Evolutionary conservation across 345 rosid species (phyloP).

Genomic region (Corchorus olitorius): DNA sequence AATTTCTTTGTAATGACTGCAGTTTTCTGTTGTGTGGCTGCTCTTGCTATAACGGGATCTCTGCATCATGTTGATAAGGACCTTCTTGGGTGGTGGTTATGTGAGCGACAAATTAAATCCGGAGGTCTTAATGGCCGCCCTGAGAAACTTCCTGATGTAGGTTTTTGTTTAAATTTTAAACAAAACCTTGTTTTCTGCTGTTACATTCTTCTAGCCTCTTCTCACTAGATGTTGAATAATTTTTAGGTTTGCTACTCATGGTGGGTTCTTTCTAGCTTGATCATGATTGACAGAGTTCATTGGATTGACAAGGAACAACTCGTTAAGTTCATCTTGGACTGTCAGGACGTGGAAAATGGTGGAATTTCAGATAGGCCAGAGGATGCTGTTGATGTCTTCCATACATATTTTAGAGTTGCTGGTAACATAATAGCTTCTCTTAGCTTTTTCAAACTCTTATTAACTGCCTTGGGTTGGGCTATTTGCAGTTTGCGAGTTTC

Average conservation of each 20-base stretch:
- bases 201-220: slow-evolving; percentile 13
- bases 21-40: slow-evolving; percentile 95
- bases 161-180: slow-evolving; percentile 21
- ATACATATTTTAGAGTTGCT: slow-evolving; percentile 87
- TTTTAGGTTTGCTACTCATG: slow-evolving; percentile 83
- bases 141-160: slow-evolving; percentile 91
- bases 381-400: slow-evolving; percentile 88
- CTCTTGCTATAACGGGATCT: slow-evolving; percentile 84
- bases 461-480: background rate
- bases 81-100: slow-evolving; percentile 97
- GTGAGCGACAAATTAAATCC: slow-evolving; percentile 74
- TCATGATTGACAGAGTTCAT: slow-evolving; percentile 81
- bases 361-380: slow-evolving; percentile 91
- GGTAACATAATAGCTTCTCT: slow-evolving; percentile 37
- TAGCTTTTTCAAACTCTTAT: background rate
- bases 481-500: background rate
- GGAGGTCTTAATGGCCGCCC: slow-evolving; percentile 95
- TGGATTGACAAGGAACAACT: slow-evolving; percentile 88
- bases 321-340: slow-evolving; percentile 65
- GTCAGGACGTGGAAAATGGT: slow-evolving; percentile 84
- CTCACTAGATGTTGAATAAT: slow-evolving; percentile 2
- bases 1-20: slow-evolving; percentile 23
- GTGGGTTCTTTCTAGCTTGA: slow-evolving; percentile 98
- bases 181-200: background rate
- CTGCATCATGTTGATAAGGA: slow-evolving; percentile 91